These are phyloP conservation scores for Chlamydomonas schloesseri DNA, from an alignment of 139 green algal genomes.

Conservation along the genomic window DNA sequence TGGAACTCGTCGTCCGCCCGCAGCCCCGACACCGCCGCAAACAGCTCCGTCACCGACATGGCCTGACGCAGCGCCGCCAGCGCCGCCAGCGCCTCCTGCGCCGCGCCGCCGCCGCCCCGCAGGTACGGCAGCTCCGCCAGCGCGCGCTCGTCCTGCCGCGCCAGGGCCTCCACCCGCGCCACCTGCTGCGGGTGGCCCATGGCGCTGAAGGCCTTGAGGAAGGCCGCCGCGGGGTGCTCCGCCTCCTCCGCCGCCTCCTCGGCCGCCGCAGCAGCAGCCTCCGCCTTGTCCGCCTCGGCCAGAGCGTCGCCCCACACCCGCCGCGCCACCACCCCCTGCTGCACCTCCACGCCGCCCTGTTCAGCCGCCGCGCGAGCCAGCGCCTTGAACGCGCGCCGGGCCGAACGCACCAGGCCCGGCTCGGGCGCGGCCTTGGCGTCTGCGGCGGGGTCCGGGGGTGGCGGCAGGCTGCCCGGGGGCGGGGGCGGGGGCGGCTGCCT, in stretches of 20 bases:
- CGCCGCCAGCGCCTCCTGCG: not conserved
- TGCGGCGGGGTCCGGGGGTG: not conserved
- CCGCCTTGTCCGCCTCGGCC: not conserved
- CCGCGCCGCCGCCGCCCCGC: too few relatives aligned
- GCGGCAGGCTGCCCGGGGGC: not conserved
- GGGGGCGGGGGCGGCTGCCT: not conserved
- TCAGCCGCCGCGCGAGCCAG: slow-evolving; percentile 20
- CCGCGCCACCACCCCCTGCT: not conserved
- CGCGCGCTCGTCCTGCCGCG: slow-evolving; percentile 33
- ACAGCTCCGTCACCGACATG: slow-evolving; percentile 30
- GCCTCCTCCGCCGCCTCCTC: not conserved
- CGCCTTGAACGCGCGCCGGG: not conserved
- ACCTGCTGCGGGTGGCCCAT: slow-evolving; percentile 27
- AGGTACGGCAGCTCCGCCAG: slow-evolving; percentile 42
- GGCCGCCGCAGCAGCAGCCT: not conserved
- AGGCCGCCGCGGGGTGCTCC: slow-evolving; percentile 19
- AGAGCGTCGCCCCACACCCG: not conserved
- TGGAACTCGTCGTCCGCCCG: slow-evolving; percentile 71
- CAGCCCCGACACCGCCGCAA: slow-evolving; percentile 55
- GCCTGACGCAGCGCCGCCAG: slow-evolving; percentile 14
- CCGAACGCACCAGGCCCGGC: not conserved
- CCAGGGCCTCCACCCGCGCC: slow-evolving; percentile 44
- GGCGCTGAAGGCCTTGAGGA: slow-evolving; percentile 22
- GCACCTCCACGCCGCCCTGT: not conserved
- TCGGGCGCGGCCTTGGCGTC: not conserved